These are phyloP conservation scores for Suhomyces kunorum DNA, from an alignment of 1,139 yeast genomes.

Conservation along the genomic window DNA sequence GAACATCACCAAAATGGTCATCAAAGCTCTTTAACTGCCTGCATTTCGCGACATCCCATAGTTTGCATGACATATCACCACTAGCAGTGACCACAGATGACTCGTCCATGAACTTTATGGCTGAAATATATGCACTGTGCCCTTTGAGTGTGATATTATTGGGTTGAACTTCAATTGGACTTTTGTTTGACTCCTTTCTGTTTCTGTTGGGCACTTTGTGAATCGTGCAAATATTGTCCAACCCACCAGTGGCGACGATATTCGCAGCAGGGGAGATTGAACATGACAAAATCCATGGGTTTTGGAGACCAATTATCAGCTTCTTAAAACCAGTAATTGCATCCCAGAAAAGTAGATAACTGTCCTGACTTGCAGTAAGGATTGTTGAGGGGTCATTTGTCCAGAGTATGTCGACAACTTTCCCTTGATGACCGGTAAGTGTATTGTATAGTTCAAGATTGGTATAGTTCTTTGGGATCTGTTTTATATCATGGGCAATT, in stretches of 20 bases:
- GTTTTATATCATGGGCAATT: constrained; percentile 33
- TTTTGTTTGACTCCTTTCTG: not conserved
- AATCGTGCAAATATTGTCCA: constrained; percentile 76
- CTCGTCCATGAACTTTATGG: constrained; percentile 63
- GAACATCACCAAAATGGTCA: constrained; percentile 82
- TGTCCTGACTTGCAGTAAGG: constrained; percentile 83
- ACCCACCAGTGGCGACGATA: constrained; percentile 77
- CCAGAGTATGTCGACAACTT: constrained; percentile 72
- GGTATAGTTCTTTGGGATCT: constrained; percentile 35
- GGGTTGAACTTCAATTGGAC: not conserved
- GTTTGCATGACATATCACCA: constrained; percentile 79
- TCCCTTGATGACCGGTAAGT: constrained; percentile 74
- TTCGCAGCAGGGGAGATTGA: constrained; percentile 68
- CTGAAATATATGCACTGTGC: constrained; percentile 81
- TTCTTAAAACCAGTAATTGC: constrained; percentile 69
- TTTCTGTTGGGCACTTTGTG: constrained; percentile 45
- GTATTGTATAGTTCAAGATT: constrained; percentile 41
- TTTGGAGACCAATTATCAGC: constrained; percentile 67
- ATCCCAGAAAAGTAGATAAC: constrained; percentile 84
- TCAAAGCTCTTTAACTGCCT: constrained; percentile 55
- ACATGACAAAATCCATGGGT: constrained; percentile 79
- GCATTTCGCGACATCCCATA: constrained; percentile 78
- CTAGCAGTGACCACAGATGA: constrained; percentile 64
- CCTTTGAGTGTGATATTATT: constrained; percentile 64
- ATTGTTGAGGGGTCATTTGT: constrained; percentile 58